Evolutionary conservation across 2,329 filamentous ascomycete genomes (phyloP).

Genomic region (Dothistroma septosporum): DNA sequence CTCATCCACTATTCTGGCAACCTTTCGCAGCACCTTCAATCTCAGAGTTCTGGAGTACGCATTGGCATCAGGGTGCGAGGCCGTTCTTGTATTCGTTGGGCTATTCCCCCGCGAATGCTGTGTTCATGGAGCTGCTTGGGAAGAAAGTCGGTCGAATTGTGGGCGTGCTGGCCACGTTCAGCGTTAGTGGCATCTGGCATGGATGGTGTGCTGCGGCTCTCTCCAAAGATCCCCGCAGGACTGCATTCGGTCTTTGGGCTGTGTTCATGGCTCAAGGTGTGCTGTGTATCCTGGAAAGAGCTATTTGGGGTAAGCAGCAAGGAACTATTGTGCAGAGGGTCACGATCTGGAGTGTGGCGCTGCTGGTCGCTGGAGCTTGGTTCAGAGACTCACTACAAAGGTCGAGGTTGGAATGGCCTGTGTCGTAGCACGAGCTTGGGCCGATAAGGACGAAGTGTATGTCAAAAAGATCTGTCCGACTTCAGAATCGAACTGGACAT

Average conservation of each 20-base stretch:
- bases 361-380: slow-evolving; percentile 13
- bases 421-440: too few relatives aligned
- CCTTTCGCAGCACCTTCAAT: slow-evolving; percentile 20
- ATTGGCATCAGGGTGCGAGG: slow-evolving; percentile 21
- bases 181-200: slow-evolving; percentile 23
- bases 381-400: slow-evolving; percentile 1
- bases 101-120: slow-evolving; percentile 11
- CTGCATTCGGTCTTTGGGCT: slow-evolving; percentile 16
- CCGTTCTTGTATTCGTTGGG: slow-evolving; percentile 17
- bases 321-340: slow-evolving; percentile 14
- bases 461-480: too few relatives aligned
- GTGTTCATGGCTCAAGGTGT: slow-evolving; percentile 20
- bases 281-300: slow-evolving; percentile 13
- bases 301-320: slow-evolving; percentile 11
- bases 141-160: slow-evolving; percentile 3
- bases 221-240: slow-evolving; percentile 8
- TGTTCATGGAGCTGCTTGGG: slow-evolving; percentile 2
- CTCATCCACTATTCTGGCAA: slow-evolving; percentile 18
- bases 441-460: too few relatives aligned
- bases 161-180: slow-evolving; percentile 20
- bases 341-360: slow-evolving; percentile 9
- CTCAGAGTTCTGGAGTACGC: slow-evolving; percentile 18
- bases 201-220: slow-evolving; percentile 17
- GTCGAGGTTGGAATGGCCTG: not conserved
- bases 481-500: too few relatives aligned